A percentile compares a stretch with the other conserved stretches of the same genome.
Conservation (phyloP, 768 basidiomycete species). For the Rhizopogon vinicolor region DNA sequence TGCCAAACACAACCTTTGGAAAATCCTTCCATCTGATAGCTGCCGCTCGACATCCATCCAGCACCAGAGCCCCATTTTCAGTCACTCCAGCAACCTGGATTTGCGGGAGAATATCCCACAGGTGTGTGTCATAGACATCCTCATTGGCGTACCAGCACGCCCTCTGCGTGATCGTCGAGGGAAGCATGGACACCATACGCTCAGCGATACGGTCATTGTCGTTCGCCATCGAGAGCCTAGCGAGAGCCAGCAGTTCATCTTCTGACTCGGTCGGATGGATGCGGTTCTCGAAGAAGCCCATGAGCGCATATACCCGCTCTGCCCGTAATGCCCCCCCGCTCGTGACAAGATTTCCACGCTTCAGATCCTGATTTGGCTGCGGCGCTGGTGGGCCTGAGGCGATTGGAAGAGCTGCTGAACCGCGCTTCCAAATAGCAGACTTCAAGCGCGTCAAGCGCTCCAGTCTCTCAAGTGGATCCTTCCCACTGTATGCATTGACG, state of each 20-base stretch:
- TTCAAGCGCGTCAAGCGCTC: conserved; percentile 13
- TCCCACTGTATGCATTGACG: conserved; percentile 5
- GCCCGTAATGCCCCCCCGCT: conserved; percentile 8
- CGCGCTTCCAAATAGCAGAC: conserved; percentile 13
- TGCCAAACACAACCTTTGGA: conserved; percentile 9
- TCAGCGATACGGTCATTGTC: conserved; percentile 18
- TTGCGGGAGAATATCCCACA: conserved; percentile 16
- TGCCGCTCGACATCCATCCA: conserved; percentile 15
- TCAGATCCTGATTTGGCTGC: background rate
- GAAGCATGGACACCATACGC: conserved; percentile 17
- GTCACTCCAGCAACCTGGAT: conserved; percentile 15
- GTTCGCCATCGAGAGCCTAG: conserved; percentile 17
- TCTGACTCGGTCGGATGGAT: conserved; percentile 11
- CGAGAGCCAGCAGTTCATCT: conserved; percentile 12
- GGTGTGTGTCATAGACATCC: conserved; percentile 9
- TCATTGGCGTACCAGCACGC: conserved; percentile 16
- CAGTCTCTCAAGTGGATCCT: conserved; percentile 10
- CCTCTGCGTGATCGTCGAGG: background rate
- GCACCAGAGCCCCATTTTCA: conserved; percentile 10
- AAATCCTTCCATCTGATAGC: conserved; percentile 17
- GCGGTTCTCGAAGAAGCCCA: conserved; percentile 19
- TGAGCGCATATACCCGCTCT: conserved; percentile 15
- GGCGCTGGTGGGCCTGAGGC: background rate
- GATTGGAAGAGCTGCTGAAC: conserved; percentile 8
- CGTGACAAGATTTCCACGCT: background rate